phyloP scores from a whole-genome alignment of 441 rosid genomes.

The Macaranga tanarius region DNA sequence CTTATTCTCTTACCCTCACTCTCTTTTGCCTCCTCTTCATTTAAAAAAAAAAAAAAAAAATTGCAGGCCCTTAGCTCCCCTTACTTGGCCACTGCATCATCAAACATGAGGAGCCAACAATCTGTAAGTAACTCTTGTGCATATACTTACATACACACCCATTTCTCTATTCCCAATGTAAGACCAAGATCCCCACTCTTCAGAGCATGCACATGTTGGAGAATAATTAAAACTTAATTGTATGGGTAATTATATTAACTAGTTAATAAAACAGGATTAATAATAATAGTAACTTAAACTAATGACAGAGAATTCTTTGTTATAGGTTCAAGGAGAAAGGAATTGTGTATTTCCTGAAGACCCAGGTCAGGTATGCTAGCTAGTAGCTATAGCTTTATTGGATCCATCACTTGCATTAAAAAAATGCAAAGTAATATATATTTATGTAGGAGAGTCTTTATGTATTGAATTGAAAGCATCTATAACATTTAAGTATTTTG shows the following conservation, averaged over 20 bases:
- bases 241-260: not conserved
- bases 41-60: conserved; percentile 18
- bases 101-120: conserved; percentile 56
- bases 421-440: conserved; percentile 10
- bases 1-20: not conserved
- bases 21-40: conserved; percentile 3
- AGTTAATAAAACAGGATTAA: not conserved
- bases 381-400: conserved; percentile 36
- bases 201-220: conserved; percentile 1
- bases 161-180: conserved; percentile 23
- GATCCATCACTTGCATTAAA: conserved; percentile 26
- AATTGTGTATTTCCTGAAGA: conserved; percentile 78
- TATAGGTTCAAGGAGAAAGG: conserved; percentile 78
- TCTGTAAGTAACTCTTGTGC: conserved; percentile 41
- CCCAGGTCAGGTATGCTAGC: conserved; percentile 72
- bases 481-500: not conserved
- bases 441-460: not conserved
- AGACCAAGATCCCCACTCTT: not conserved
- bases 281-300: not conserved
- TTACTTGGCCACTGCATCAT: conserved; percentile 70
- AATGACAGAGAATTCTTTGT: conserved; percentile 8
- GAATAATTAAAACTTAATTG: conserved; percentile 1
- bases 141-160: not conserved
- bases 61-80: conserved; percentile 86
- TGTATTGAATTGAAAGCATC: not conserved